Evolutionary conservation across 192 early-diverging fungal genomes (phyloP), one percentile per base, ranked within the genome.

Genomic region (Coemansia sp.): DNA sequence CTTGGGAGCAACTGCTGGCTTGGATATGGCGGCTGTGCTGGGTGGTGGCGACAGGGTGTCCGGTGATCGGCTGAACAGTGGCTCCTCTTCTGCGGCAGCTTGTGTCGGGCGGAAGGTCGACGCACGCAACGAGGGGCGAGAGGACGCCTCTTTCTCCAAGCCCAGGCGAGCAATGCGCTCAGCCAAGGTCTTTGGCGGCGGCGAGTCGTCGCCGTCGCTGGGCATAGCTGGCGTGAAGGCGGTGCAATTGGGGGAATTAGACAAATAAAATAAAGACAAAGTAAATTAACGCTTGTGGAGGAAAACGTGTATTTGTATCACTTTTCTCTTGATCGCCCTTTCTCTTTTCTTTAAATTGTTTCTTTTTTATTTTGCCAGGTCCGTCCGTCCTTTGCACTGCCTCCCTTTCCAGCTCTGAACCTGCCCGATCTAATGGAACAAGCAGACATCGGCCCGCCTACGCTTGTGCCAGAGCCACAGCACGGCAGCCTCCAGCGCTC

Each of bases 151-250:
- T 7, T 35, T 36, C 41, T 72, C 60, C 33, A 80, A 63, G 29
- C 76, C 76, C 56, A 80, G 56, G 27, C 58, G 57, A 32, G 76
- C 76, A 60, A 80, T 80, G 41, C 76, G 62, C 61, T 80, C 76
- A 10, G 76, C 76, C 50, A 80, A 63, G 42, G 76, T 80, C 54
- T 66, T 73, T n/a, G 76, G 76, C 60, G 34, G 62, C 24, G 68
- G 48, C 33, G 44, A 24, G 40, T 72, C 70, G 59, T 73, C 70
- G 24, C 69, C 71, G 66, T 67, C 70, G 57, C 74, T 71, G 40
- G 44, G 38, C 63, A 77, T 66, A 35, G 54, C 39, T 35, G 22
- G 24, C 22, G 46, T 29, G 29, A 32, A 7, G 29, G 29, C 29
- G 7, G 7, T n/a, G 29, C 29, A 32, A 32, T 15, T 21, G 8